These are phyloP conservation scores for Kluyveromyces sp. DNA, from an alignment of 1,139 yeast genomes.

Conservation along the genomic window DNA sequence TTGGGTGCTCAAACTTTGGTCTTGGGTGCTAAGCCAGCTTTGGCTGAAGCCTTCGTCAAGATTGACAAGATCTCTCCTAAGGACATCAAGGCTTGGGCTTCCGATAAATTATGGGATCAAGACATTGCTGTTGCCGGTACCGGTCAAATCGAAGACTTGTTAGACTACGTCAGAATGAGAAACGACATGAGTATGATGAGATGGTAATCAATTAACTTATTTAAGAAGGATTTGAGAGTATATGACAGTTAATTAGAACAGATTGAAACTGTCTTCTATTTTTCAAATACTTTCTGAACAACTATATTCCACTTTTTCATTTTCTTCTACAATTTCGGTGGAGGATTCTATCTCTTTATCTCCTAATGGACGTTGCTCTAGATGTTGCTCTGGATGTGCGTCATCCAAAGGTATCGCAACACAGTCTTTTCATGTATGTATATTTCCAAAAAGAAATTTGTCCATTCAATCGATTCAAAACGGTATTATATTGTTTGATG, in stretches of 20 bases:
- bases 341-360: constrained; percentile 1
- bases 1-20: constrained; percentile 56
- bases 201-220: constrained; percentile 38
- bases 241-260: neutral
- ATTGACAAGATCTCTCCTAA: constrained; percentile 57
- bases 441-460: constrained; percentile 4
- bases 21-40: constrained; percentile 54
- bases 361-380: neutral
- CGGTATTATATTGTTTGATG: neutral
- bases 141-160: constrained; percentile 76
- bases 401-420: neutral
- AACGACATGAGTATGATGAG: constrained; percentile 85
- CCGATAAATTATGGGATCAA: constrained; percentile 70
- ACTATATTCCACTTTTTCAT: constrained; percentile 6
- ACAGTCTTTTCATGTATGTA: constrained; percentile 7
- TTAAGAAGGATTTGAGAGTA: neutral
- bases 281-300: neutral
- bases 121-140: constrained; percentile 76
- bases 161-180: constrained; percentile 80
- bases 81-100: constrained; percentile 68
- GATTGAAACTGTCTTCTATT: no score
- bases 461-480: neutral
- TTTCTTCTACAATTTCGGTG: neutral
- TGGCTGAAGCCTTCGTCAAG: constrained; percentile 51
- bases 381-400: neutral